Evolutionary conservation across 257 asterid genomes (phyloP), one percentile per base, ranked within the genome.

Genomic region (Orobanche coerulescens): DNA sequence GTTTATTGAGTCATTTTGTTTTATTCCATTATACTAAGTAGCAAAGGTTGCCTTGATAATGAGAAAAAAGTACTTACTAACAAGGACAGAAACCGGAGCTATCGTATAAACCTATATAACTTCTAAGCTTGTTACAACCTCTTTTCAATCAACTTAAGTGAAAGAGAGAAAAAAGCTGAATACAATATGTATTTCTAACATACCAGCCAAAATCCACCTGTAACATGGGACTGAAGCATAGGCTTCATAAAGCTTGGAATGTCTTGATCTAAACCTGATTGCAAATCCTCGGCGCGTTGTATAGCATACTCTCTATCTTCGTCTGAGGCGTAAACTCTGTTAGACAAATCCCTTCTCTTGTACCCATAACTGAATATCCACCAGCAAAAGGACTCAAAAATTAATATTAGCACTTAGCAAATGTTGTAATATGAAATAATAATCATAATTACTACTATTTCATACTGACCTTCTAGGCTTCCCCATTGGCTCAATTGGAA

Each of bases 171-270:
- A 26, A 26, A 26, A 26, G 5, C 2, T 4, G 20, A 3, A 4
- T 46, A 6, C 26, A 0, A 47, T 16, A 18, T 11, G 5, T 33
- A 48, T 10, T 0, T n/a, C 6, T 2, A 26, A 54, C 79, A 52
- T 64, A 81, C 94, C 87, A 87, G 82, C 90, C 94, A 87, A 74
- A 80, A 87, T 22, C 86, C 88, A 62, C 83, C 81, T 0, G 85
- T 76, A 23, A 85, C 87, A 64, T 85, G 88, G n/a, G 96, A 83
- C 24, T 68, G 91, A 52, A 70, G 81, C 92, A 83, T 81, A 4
- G 83, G 62, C 80, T 78, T 87, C 2, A 84, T 40, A 50, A 87
- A 84, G 80, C 77, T 78, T 4, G 90, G 94, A 49, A 67, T 22
- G 20, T 70, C 53, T 33, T 69, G 68, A 64, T 73, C 88, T 18